Conservation (phyloP, 2,329 filamentous ascomycete genomes). For the Pseudocercospora musae region DNA sequence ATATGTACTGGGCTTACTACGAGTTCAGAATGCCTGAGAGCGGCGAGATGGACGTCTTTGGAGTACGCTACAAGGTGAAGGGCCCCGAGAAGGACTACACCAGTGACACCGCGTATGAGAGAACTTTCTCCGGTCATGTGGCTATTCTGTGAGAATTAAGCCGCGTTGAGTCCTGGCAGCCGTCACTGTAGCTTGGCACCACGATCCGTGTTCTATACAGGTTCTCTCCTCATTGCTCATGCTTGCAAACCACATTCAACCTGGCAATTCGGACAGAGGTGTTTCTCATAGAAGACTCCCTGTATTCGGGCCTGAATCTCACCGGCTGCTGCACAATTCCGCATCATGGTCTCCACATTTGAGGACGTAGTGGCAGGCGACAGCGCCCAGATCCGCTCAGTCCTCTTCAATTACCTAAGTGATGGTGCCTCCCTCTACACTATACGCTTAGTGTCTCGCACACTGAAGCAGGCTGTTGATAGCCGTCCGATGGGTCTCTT, state of each 20-base stretch:
- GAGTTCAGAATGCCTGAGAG: constrained; percentile 52
- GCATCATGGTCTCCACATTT: constrained; percentile 20
- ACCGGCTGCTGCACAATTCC: not conserved
- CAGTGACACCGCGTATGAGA: constrained; percentile 37
- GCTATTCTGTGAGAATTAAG: constrained; percentile 12
- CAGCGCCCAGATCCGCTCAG: constrained; percentile 8
- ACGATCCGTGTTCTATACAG: not conserved
- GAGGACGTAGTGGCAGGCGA: constrained; percentile 20
- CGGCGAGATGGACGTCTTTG: constrained; percentile 35
- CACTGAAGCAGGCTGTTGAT: constrained; percentile 1
- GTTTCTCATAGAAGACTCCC: not conserved
- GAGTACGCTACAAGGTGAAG: constrained; percentile 37
- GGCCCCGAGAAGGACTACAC: constrained; percentile 40
- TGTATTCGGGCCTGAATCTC: not conserved
- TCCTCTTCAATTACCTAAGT: constrained; percentile 17
- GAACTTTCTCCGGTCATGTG: constrained; percentile 19
- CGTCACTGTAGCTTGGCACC: not conserved
- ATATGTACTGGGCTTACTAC: constrained; percentile 69
- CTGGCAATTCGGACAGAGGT: not conserved
- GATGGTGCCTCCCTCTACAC: constrained; percentile 12
- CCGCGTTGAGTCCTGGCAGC: not conserved
- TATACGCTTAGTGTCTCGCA: constrained; percentile 20
- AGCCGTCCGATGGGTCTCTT: constrained; percentile 5
- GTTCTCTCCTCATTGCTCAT: not conserved
- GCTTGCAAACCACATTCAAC: not conserved